Base-by-base conservation (phyloP, 2,329 filamentous ascomycete species). In the Penicillium sclerotigenum region DNA sequence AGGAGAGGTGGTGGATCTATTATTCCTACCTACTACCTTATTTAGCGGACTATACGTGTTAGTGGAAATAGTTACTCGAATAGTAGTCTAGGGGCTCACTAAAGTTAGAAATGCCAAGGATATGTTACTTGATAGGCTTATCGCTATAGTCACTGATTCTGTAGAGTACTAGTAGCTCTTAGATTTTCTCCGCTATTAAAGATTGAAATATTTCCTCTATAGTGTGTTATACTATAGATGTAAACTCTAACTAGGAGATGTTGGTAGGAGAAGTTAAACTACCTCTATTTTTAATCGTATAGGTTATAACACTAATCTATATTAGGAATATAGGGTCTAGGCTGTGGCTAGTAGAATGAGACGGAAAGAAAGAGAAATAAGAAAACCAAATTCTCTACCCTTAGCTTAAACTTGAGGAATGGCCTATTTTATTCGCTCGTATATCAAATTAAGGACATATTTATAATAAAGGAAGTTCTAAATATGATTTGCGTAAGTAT, bases 321-420 rank as follows among this genome's bases (percentile, higher is more conserved):
- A 52, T 46, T 52, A 14, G 50, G 50, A 40, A 52, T 47, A n/a
- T 20, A 38, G n/a, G 50, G 50, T 52, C 50, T 52, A 52, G 50
- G 31, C 34, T 34, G 42, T 46, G 31, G 40, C 50, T 34, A 33
- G 33, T 14, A 52, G 50, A 46, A 52, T 45, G 33, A 52, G 31
- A 45, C 18, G 10, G 50, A 52, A 52, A 46, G 40, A 37, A 43
- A 29, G 26, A 9, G 26, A 28, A 28, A n/a, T n/a, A n/a, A n/a
- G n/a, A n/a, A n/a, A n/a, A n/a, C n/a, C n/a, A n/a, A n/a, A n/a
- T n/a, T n/a, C n/a, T n/a, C n/a, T n/a, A n/a, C n/a, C n/a, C n/a
- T n/a, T n/a, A n/a, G n/a, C n/a, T n/a, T n/a, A n/a, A n/a, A n/a
- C n/a, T n/a, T n/a, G n/a, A n/a, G n/a, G n/a, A n/a, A n/a, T n/a